Evolutionary conservation across 371 early-diverging fungal genomes (phyloP).

Genomic region (Apophysomyces elegans): DNA sequence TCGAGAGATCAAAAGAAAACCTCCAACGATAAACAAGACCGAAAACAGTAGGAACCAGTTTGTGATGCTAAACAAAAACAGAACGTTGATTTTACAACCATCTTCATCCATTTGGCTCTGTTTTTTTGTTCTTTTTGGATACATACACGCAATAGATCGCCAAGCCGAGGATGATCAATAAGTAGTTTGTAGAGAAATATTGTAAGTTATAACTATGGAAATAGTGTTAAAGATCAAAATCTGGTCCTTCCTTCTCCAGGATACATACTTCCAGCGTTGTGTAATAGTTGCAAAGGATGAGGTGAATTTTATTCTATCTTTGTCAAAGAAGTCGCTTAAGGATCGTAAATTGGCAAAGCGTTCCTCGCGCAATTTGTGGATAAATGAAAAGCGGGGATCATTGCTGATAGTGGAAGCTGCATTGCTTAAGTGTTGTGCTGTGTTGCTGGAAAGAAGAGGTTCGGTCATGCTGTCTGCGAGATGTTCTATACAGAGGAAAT

Average conservation of each 20-base stretch:
- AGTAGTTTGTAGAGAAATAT: slow-evolving; percentile 71
- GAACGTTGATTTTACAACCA: not conserved
- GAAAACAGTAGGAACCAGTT: slow-evolving; percentile 62
- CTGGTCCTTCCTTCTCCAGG: not conserved
- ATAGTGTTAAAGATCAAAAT: not conserved
- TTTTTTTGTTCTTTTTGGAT: not conserved
- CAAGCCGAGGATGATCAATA: slow-evolving; percentile 59
- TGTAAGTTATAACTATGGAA: slow-evolving; percentile 60
- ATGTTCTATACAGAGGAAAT: not conserved
- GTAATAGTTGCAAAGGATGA: slow-evolving; percentile 48
- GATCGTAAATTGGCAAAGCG: slow-evolving; percentile 57
- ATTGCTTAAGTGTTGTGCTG: slow-evolving; percentile 30
- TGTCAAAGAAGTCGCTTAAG: slow-evolving; percentile 67
- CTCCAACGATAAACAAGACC: slow-evolving; percentile 58
- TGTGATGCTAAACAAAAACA: slow-evolving; percentile 48
- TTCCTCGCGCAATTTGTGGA: slow-evolving; percentile 44
- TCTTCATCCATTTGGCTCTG: not conserved
- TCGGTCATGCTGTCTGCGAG: not conserved
- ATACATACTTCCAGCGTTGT: slow-evolving; percentile 57
- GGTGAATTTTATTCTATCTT: slow-evolving; percentile 60
- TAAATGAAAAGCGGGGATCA: slow-evolving; percentile 45
- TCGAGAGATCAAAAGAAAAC: slow-evolving; percentile 59
- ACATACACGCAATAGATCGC: slow-evolving; percentile 69
- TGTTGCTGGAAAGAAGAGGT: slow-evolving; percentile 16
- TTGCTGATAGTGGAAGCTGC: slow-evolving; percentile 36